Base-by-base conservation (phyloP, 2,329 filamentous ascomycete species). In the Colletotrichum costaricense region DNA sequence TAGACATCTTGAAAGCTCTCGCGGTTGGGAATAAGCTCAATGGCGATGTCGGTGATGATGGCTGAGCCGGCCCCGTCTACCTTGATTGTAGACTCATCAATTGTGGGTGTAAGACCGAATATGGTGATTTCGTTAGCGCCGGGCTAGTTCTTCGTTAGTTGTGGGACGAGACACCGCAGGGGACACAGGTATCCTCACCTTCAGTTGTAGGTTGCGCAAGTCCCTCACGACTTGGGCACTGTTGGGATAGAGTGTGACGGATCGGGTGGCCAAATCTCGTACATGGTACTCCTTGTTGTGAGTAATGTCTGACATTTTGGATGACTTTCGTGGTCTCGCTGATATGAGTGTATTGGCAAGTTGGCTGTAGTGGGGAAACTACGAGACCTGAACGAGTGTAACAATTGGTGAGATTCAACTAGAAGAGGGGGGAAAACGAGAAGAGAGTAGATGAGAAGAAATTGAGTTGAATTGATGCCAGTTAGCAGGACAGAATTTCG, bases 161-260 rank as follows among this genome's bases (percentile, higher is more conserved):
- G 5, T 14, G 16, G 22, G 5, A 86, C 9, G 87, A 84, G 91
- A 80, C 5, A 88, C 92, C 86, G 16, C 38, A 59, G n/a, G 26
- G 42, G 7, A 52, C 6, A 24, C 6, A 28, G 5, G 2, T 14
- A 49, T 1, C 57, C 78, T 75, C 78, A 86, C 83, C 78, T 85
- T 83, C 24, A 91, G 83, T 1, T 78, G 76, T 19, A 92, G 82
- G 75, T 88, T 82, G 70, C 87, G 87, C 78, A 93, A 87, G 66
- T 92, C 89, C 30, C 91, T 87, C 14, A 88, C 85, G 35, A 93
- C 80, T 60, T 91, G 90, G 1, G 91, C 92, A 74, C 88, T 84
- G 2, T 84, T 84, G 0, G 91, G 91, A 72, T 92, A 93, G 54
- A 94, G 85, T 0, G 88, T 91, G 19, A 94, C 91, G 0, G 88